phyloP scores from a whole-genome alignment of 1,139 yeast genomes.

The Lodderomyces metapsilosis region DNA sequence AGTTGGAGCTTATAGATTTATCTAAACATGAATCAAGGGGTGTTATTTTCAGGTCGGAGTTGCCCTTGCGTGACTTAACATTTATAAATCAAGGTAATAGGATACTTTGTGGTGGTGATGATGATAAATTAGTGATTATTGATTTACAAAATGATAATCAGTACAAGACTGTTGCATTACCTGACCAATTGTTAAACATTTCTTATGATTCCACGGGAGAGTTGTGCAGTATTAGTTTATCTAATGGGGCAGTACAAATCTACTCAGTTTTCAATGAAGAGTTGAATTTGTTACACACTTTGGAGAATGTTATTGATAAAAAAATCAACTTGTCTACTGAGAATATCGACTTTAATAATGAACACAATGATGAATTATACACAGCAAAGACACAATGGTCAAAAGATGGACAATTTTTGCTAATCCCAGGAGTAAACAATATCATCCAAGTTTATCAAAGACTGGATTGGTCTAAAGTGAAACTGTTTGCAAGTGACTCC shows the following conservation, averaged over 20 bases:
- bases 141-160: conserved; percentile 37
- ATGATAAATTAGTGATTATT: conserved; percentile 56
- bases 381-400: conserved; percentile 38
- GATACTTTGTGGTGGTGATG: conserved; percentile 77
- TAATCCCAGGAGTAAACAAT: conserved; percentile 31
- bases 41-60: conserved; percentile 44
- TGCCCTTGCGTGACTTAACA: conserved; percentile 64
- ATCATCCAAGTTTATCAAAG: conserved; percentile 38
- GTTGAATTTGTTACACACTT: conserved; percentile 37
- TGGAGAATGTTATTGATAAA: conserved; percentile 38
- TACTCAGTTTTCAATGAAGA: conserved; percentile 55
- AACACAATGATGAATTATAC: conserved; percentile 39
- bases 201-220: conserved; percentile 64
- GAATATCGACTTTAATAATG: conserved; percentile 33
- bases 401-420: conserved; percentile 56
- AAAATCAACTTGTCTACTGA: conserved; percentile 39
- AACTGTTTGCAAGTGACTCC: conserved; percentile 11
- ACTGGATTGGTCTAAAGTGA: conserved; percentile 25
- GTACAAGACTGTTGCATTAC: conserved; percentile 21
- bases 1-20: conserved; percentile 31
- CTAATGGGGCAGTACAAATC: conserved; percentile 66
- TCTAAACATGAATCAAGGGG: conserved; percentile 18
- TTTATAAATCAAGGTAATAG: conserved; percentile 72
- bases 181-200: conserved; percentile 59
- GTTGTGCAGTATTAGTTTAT: conserved; percentile 33